A percentile compares a stretch with the other conserved stretches of the same genome.
phyloP scores from a whole-genome alignment of 75 land plant species.

The Pinus tabuliformis region DNA sequence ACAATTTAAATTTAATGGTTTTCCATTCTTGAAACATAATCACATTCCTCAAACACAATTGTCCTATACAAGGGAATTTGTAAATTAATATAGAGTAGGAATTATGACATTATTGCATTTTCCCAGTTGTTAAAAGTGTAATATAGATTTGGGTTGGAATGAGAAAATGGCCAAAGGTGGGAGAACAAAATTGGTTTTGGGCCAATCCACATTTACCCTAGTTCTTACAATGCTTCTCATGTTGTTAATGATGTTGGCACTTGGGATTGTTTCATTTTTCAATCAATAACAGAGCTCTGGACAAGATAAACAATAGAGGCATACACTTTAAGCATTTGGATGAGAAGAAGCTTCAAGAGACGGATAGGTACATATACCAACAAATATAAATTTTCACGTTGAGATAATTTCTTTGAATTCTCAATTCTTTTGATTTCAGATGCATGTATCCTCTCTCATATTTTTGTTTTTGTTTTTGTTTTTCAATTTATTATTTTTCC shows the following conservation, averaged over 20 bases:
- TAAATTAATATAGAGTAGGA: too few species aligned
- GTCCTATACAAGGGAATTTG: too few species aligned
- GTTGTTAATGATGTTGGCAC: constrained; percentile 41
- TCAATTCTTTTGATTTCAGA: neutral
- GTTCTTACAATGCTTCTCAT: constrained; percentile 35
- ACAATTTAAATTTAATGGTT: too few species aligned
- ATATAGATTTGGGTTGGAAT: too few species aligned
- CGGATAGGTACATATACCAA: constrained; percentile 18
- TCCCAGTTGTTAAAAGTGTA: too few species aligned
- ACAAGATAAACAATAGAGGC: neutral
- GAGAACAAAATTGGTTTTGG: neutral
- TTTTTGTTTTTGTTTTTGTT: too few species aligned
- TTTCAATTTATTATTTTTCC: neutral
- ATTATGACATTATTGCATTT: too few species aligned
- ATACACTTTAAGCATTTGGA: neutral
- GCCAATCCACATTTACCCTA: constrained; percentile 18
- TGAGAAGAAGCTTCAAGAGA: neutral
- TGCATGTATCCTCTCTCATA: neutral
- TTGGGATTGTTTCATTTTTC: constrained; percentile 56
- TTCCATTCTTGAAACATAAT: too few species aligned
- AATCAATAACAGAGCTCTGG: constrained; percentile 1
- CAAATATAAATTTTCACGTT: neutral
- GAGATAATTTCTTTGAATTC: constrained; percentile 6
- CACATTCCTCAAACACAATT: too few species aligned
- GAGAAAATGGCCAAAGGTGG: constrained; percentile 5